These are phyloP conservation scores for Plectranthus barbatus DNA, from an alignment of 257 asterid species.

Conservation along the genomic window DNA sequence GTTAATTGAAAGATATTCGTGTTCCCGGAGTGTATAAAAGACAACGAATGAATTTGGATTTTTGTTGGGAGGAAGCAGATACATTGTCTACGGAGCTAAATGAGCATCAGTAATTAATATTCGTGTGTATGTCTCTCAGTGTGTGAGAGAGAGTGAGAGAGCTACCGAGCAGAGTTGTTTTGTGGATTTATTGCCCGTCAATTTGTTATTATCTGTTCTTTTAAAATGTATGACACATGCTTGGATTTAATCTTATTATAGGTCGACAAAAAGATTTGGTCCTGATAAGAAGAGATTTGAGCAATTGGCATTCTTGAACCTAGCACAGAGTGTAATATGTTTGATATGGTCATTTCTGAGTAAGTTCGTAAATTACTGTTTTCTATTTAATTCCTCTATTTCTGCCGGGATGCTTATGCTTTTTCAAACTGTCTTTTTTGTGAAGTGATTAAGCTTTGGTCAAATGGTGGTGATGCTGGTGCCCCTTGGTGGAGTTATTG, in stretches of 20 bases:
- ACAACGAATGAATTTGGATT: neutral
- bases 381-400: neutral
- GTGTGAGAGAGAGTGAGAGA: neutral
- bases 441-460: constrained; percentile 85
- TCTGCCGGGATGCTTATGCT: neutral
- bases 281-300: constrained; percentile 84
- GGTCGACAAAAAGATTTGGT: constrained; percentile 88
- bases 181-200: neutral
- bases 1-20: neutral
- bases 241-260: constrained; percentile 15
- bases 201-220: neutral
- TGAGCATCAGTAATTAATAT: neutral
- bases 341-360: constrained; percentile 84
- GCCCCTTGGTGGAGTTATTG: constrained; percentile 99
- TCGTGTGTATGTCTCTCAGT: no score
- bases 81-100: neutral
- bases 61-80: neutral
- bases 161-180: neutral
- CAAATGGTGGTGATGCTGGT: constrained; percentile 56
- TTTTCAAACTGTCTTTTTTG: constrained; percentile 1
- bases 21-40: neutral
- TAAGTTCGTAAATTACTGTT: constrained; percentile 28
- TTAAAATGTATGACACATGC: neutral
- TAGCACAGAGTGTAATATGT: constrained; percentile 85
- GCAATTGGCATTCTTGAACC: constrained; percentile 89